Percentiles rank a stretch among this genome's conserved stretches.
Conservation (phyloP, 2,329 filamentous ascomycete genomes). For the Epichloe festucae region DNA sequence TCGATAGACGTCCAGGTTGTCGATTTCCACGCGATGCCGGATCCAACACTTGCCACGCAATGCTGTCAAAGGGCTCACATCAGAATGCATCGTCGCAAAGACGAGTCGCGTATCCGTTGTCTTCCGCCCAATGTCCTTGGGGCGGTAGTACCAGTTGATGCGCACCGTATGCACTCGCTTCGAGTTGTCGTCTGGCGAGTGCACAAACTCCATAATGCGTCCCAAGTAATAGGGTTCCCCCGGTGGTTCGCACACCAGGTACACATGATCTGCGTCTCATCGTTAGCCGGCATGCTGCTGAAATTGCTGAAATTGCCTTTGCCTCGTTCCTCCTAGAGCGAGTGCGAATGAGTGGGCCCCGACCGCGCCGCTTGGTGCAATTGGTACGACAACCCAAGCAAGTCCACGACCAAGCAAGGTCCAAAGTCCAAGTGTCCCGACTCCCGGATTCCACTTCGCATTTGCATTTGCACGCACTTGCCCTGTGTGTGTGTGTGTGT, state of each 20-base stretch:
- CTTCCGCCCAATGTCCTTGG: constrained; percentile 88
- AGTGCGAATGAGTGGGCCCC: constrained; percentile 4
- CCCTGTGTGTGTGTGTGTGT: neutral
- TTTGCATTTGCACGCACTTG: constrained; percentile 1
- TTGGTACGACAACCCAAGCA: neutral
- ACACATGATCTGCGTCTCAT: constrained; percentile 55
- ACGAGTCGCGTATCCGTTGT: constrained; percentile 81
- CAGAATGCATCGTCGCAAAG: constrained; percentile 97
- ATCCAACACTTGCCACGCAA: constrained; percentile 90
- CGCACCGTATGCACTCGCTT: constrained; percentile 74
- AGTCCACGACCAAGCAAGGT: constrained; percentile 1
- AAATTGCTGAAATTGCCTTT: constrained; percentile 1
- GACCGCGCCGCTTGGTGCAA: constrained; percentile 6
- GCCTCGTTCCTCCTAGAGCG: constrained; percentile 2
- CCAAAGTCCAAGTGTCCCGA: neutral
- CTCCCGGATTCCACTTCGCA: neutral
- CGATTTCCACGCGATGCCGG: constrained; percentile 74
- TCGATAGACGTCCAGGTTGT: constrained; percentile 70
- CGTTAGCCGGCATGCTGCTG: constrained; percentile 6
- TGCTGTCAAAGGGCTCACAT: constrained; percentile 83
- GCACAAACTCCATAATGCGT: constrained; percentile 96
- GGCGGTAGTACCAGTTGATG: constrained; percentile 97
- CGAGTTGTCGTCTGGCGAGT: constrained; percentile 58
- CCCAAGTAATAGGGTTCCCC: constrained; percentile 96
- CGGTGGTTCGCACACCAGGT: constrained; percentile 92